Base-by-base conservation (phyloP, 345 rosid species). In the Pugionium dolabratum region DNA sequence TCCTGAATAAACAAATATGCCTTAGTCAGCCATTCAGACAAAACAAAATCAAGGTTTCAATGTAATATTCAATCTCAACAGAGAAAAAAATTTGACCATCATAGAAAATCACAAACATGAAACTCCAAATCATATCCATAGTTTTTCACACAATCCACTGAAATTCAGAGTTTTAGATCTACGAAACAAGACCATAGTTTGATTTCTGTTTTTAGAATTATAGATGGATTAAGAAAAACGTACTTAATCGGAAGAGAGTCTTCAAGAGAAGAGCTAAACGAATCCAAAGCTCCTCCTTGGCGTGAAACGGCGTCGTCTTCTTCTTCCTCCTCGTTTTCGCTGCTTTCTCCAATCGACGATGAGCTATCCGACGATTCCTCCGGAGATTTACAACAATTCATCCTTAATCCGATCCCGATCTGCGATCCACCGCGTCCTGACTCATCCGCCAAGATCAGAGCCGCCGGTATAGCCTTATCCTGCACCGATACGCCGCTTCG, bases 201-300 rank as follows among this genome's bases (percentile, higher is more conserved):
- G 18, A 18, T 18, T 18, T 18, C 45, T 37, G 39, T 7, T 50
- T 28, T 57, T 18, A 1, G 5, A 26, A 49, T 48, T 11, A 41
- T n/a, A 30, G 27, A 46, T 4, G 1, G 3, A 66, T 37, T 2
- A 5, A 25, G 9, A 11, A 9, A 40, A 41, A 76, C 83, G 67
- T 61, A 87, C 95, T 85, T 88, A 59, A 75, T 70, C 0, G 91
- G 95, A 3, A 85, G 87, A 63, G 85, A 78, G 10, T 85, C 95
- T 71, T 82, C 87, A 7, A 88, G 25, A 10, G 85, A 78, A 52
- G 87, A 79, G 53, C 69, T 76, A 55, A 88, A 42, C 28, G 80
- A 65, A 77, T 7, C 74, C 56, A 63, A 78, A 9, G 54, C 18
- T 60, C 65, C 67, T 32, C 52, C 32, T 1, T 34, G 61, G 4